These are phyloP conservation scores for Paraconiothyrium brasiliense DNA, from an alignment of 2,329 filamentous ascomycete genomes.

Conservation along the genomic window DNA sequence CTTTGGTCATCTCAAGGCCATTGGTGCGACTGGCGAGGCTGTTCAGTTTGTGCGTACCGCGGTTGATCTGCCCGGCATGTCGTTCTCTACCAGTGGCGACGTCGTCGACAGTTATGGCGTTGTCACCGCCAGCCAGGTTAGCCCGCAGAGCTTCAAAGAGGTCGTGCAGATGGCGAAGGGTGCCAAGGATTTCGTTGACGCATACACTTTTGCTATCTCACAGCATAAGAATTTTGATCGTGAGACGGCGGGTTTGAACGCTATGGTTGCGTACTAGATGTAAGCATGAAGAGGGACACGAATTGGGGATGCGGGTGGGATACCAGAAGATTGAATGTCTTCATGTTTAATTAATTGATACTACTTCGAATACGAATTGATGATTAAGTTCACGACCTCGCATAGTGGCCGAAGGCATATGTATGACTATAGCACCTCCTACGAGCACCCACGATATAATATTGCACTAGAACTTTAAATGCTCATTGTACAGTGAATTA, in stretches of 20 bases:
- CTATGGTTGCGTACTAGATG: slow-evolving; percentile 73
- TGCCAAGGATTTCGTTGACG: slow-evolving; percentile 73
- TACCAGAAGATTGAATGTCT: slow-evolving; percentile 12
- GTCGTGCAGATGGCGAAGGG: slow-evolving; percentile 71
- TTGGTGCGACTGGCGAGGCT: slow-evolving; percentile 78
- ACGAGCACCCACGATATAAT: no score
- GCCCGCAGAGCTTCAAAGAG: slow-evolving; percentile 69
- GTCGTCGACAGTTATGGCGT: slow-evolving; percentile 79
- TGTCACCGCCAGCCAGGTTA: slow-evolving; percentile 68
- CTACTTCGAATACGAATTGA: background rate
- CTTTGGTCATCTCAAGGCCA: slow-evolving; percentile 82
- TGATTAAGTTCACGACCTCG: background rate
- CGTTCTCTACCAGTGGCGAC: slow-evolving; percentile 59
- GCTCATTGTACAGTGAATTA: no score
- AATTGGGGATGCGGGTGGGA: background rate
- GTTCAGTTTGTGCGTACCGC: slow-evolving; percentile 68
- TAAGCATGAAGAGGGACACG: background rate
- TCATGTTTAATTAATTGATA: background rate
- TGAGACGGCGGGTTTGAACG: slow-evolving; percentile 74
- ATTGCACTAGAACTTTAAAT: no score
- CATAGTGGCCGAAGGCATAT: no score
- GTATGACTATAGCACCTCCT: no score
- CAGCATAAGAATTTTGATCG: slow-evolving; percentile 78
- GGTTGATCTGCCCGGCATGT: slow-evolving; percentile 57
- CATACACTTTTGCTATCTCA: slow-evolving; percentile 74